Evolutionary conservation across 148 eudicot genomes (phyloP).

Genomic region (Chenopodium formosanum): DNA sequence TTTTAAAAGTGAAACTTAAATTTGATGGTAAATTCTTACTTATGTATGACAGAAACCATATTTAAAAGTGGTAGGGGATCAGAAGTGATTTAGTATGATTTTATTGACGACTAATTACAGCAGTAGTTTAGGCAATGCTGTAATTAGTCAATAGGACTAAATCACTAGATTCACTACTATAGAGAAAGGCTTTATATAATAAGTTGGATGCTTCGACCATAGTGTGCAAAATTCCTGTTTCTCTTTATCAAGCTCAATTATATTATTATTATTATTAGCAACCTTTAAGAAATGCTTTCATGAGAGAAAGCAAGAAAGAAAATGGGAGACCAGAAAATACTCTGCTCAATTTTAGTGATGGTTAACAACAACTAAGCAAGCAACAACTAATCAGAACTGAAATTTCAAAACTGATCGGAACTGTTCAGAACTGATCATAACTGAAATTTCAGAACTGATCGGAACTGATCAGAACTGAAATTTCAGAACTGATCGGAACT

Average conservation of each 20-base stretch:
- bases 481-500: too few species aligned
- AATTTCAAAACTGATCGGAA: too few species aligned
- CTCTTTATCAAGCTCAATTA: neutral
- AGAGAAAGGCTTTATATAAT: neutral
- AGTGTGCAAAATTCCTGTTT: neutral
- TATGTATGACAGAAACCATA: too few species aligned
- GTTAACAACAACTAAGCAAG: too few species aligned
- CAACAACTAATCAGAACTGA: too few species aligned
- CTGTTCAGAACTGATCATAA: too few species aligned
- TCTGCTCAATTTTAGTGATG: slow-evolving; percentile 28
- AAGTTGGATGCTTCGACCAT: slow-evolving; percentile 5
- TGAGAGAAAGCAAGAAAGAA: neutral
- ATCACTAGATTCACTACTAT: neutral
- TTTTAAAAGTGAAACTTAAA: too few species aligned
- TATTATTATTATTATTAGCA: neutral
- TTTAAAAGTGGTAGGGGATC: too few species aligned
- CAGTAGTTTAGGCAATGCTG: neutral
- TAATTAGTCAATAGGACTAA: slow-evolving; percentile 2
- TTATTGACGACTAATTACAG: neutral
- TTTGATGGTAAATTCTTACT: too few species aligned
- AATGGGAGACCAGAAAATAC: slow-evolving; percentile 33
- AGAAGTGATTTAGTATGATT: too few species aligned
- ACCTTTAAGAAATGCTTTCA: neutral
- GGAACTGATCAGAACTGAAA: too few species aligned
- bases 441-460: too few species aligned